These are phyloP conservation scores for Daldinia childiae DNA, from an alignment of 495 filamentous ascomycete species.

Conservation along the genomic window DNA sequence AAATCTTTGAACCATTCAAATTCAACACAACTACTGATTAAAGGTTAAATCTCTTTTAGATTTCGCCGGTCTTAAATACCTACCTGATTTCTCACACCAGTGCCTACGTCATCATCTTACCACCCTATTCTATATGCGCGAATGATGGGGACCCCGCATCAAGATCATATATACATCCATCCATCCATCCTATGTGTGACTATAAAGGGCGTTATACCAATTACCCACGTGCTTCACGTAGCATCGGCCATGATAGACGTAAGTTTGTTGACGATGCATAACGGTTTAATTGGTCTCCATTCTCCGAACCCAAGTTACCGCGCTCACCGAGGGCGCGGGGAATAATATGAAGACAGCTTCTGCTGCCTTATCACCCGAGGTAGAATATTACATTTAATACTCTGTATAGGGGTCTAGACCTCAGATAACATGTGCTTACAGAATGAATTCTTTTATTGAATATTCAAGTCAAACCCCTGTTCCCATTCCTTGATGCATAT, in stretches of 20 bases:
- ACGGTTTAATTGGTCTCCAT: background rate
- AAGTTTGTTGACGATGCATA: background rate
- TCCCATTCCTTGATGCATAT: too few species aligned
- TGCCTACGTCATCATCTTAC: background rate
- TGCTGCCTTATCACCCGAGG: background rate
- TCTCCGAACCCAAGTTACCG: background rate
- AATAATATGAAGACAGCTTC: background rate
- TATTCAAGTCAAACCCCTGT: too few species aligned
- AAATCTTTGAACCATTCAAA: too few species aligned
- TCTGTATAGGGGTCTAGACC: background rate
- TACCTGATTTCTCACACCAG: background rate
- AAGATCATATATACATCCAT: background rate
- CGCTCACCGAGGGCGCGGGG: background rate
- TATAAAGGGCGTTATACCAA: background rate
- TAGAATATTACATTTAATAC: background rate
- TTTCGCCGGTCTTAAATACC: background rate
- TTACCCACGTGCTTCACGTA: background rate
- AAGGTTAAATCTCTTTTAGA: background rate
- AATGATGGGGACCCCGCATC: background rate
- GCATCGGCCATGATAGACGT: background rate
- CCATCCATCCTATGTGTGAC: background rate
- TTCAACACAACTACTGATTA: background rate
- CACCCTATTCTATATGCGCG: background rate
- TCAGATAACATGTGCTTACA: background rate
- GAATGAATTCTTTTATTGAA: background rate